A percentile compares a stretch with the other conserved stretches of the same genome.
phyloP scores from a whole-genome alignment of 352 stramenopile species.

The Hyaloperonospora brassicae region DNA sequence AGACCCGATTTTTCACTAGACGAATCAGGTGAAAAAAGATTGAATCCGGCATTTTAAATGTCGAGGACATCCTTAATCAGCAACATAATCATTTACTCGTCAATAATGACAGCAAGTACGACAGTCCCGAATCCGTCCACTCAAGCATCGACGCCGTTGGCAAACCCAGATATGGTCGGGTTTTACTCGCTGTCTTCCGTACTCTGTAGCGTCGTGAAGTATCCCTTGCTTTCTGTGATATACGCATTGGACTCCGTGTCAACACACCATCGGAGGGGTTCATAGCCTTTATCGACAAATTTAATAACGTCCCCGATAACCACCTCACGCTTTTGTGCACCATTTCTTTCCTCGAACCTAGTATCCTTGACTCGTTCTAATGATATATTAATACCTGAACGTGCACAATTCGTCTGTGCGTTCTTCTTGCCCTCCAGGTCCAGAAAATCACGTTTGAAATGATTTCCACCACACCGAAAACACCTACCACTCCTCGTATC shows the following conservation, averaged over 20 bases:
- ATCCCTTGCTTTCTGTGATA: conserved; percentile 10
- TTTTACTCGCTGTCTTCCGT: conserved; percentile 14
- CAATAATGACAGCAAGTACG: conserved; percentile 3
- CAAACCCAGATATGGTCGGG: conserved; percentile 7
- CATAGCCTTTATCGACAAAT: background rate
- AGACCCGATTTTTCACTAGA: too few species aligned
- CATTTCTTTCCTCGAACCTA: background rate
- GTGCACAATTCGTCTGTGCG: conserved; percentile 4
- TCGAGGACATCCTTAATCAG: conserved; percentile 9
- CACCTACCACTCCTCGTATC: background rate
- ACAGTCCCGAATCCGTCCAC: conserved; percentile 14
- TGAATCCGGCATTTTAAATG: conserved; percentile 9
- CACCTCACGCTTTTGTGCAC: background rate
- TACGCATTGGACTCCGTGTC: conserved; percentile 14
- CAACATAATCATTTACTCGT: conserved; percentile 15
- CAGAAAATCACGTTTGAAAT: conserved; percentile 1
- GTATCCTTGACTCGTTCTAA: background rate
- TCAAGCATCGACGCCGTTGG: conserved; percentile 2
- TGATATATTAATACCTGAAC: background rate
- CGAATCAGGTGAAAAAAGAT: conserved; percentile 15
- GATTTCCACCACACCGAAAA: background rate
- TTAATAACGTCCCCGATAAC: background rate
- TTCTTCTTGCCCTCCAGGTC: conserved; percentile 1
- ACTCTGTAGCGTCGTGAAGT: conserved; percentile 10
- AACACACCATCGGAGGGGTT: conserved; percentile 13